Conservation (phyloP, 352 stramenopile species). For the Blastocystis sp. region DNA sequence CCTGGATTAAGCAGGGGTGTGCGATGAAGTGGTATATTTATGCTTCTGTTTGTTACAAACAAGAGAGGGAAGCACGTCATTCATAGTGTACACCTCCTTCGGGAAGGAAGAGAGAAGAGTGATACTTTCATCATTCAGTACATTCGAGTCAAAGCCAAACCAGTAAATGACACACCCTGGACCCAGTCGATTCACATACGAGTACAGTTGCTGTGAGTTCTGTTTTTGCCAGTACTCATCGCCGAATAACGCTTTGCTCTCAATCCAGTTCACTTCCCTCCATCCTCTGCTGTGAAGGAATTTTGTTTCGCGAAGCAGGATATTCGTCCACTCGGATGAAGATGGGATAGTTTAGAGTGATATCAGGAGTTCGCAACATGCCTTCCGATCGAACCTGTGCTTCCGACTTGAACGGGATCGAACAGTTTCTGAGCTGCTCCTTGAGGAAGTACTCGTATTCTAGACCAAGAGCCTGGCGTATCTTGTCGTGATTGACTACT, state of each 20-base stretch:
- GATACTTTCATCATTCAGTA: not conserved
- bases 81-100: not conserved
- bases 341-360: conserved; percentile 18
- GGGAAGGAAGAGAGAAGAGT: conserved; percentile 20
- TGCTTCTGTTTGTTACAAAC: not conserved
- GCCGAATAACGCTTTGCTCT: conserved; percentile 22
- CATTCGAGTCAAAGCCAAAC: conserved; percentile 9
- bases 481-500: not conserved
- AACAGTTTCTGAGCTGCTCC: not conserved
- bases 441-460: conserved; percentile 55
- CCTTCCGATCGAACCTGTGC: not conserved
- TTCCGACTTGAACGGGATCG: not conserved
- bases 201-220: conserved; percentile 12
- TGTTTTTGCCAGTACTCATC: conserved; percentile 44
- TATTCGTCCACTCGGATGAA: not conserved
- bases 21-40: conserved; percentile 60
- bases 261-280: conserved; percentile 56
- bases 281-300: conserved; percentile 30
- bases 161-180: conserved; percentile 53
- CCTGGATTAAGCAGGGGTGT: conserved; percentile 65
- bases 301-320: not conserved
- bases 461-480: conserved; percentile 3
- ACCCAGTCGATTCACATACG: conserved; percentile 46
- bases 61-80: not conserved
- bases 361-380: conserved; percentile 4